Percentiles rank a stretch among this genome's conserved stretches.
Conservation (phyloP, 192 early-diverging fungal species). For the Geranomyces michiganensis region DNA sequence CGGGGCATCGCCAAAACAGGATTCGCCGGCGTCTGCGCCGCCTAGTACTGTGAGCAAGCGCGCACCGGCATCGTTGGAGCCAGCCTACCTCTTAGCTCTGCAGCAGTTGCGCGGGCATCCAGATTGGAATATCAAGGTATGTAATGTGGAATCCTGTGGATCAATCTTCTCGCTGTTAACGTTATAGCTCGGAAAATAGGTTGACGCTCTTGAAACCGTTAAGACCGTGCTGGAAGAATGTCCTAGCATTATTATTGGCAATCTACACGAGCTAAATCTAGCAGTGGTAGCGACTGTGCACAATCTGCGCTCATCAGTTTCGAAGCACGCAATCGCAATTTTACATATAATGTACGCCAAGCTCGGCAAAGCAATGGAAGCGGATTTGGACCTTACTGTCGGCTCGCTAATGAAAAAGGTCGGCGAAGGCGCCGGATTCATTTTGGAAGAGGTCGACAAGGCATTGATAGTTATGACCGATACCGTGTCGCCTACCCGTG, state of each 20-base stretch:
- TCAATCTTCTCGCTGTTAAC: neutral
- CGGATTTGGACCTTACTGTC: slow-evolving; percentile 33
- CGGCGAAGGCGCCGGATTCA: slow-evolving; percentile 40
- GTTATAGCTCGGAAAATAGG: neutral
- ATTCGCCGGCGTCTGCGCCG: neutral
- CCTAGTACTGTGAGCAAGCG: neutral
- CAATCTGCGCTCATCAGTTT: slow-evolving; percentile 41
- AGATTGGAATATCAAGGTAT: slow-evolving; percentile 27
- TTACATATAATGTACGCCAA: slow-evolving; percentile 21
- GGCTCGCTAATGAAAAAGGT: slow-evolving; percentile 38
- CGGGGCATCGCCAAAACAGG: slow-evolving; percentile 11
- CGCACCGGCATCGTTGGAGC: neutral
- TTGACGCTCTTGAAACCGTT: slow-evolving; percentile 10
- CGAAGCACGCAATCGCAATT: slow-evolving; percentile 34
- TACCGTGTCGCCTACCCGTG: slow-evolving; percentile 13
- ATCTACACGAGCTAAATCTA: slow-evolving; percentile 32
- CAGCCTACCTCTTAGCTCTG: slow-evolving; percentile 5
- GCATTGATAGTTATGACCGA: slow-evolving; percentile 27
- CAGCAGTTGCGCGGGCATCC: slow-evolving; percentile 25
- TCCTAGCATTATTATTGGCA: neutral
- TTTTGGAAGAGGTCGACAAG: slow-evolving; percentile 35
- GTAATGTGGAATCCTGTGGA: neutral
- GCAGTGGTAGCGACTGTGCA: slow-evolving; percentile 26
- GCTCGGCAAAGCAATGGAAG: slow-evolving; percentile 36
- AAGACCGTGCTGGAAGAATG: slow-evolving; percentile 7